Evolutionary conservation across 495 filamentous ascomycete genomes (phyloP), one percentile per base, ranked within the genome.

Genomic region (Cryomyces minteri): DNA sequence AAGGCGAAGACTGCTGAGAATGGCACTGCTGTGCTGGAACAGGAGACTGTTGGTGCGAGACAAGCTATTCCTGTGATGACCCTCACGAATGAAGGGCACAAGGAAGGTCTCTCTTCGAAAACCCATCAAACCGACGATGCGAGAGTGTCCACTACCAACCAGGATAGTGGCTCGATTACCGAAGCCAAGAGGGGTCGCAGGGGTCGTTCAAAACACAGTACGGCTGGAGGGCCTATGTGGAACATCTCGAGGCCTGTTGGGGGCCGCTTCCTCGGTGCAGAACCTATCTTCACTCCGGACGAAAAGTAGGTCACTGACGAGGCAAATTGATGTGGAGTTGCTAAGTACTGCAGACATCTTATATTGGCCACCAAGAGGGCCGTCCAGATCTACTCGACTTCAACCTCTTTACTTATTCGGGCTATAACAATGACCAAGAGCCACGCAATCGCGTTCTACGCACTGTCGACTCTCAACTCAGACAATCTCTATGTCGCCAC

Each of bases 381-480:
- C 4, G 68, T 98, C 43, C 79, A 83, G 54, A 71, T 96, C 11
- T 92, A 87, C 61, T 81, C 86, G 0, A 76, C 81, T 32, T 65
- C 76, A 32, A 84, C 82, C 39, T 94, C 88, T 4, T 73, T 90
- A 32, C 72, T 88, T 7, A 60, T 82, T 32, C 78, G 84, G 39
- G 73, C 75, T 11, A 54, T 77, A 9, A 58, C 63, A 32, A 49
- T 66, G 41, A 52, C 61, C 18, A 43, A 56, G 14, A 53, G 51
- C 6, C 57, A 65, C 8, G 53, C 51, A 6, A 56, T 80, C 4
- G 55, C 67, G 30, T 68, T 76, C 12, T 78, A 72, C 43, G 62
- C 63, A 12, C 47, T 87, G 6, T 88, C 81, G 12, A 67, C 71
- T 6, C 56, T 58, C 25, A 65, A 76, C 8, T 49, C 67, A 0